Base-by-base conservation (phyloP, 2,329 filamentous ascomycete species). In the Talaromyces sp. region DNA sequence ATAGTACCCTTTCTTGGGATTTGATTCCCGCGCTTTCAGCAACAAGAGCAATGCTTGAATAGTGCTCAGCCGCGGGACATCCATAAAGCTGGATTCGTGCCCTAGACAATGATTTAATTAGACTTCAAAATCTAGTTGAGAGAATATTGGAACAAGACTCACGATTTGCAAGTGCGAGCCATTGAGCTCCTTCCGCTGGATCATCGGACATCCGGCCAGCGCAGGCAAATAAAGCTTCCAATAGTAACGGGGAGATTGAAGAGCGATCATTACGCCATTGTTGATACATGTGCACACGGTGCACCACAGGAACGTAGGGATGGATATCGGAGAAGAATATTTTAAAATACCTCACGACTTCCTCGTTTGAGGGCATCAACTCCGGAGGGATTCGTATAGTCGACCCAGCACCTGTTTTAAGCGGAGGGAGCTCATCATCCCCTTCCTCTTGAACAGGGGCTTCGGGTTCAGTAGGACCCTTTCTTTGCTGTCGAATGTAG, bases 31-130 rank as follows among this genome's bases (percentile, higher is more conserved):
- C 1, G 94, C 95, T 75, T 98, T 98, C 51, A 97, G 79, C 18
- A 97, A 83, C 52, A 98, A 88, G 52, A 97, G 79, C 64, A 96
- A 81, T 3, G 92, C 94, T 76, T 98, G 94, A 9, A 98, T 87
- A 0, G 95, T 98, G 76, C 92, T 97, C 54, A 98, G 72, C 56
- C 94, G 85, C 2, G 94, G 92, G 28, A 94, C 87, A 69, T 97
- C 94, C 85, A 96, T 93, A 74, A 97, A 98, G 56, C 90, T 91
- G 74, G 96, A 89, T 66, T 94, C 90, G 70, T 98, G 94, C 73
- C 90, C 91, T 95, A 27, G 36, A 27, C 61, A 28, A 18, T 18
- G 7, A 47, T 52, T 14, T 56, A 42, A 44, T 67, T 53, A 64
- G 63, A 51, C 28, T 4, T 6, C 16, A 4, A 28, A 59, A 12